Conservation (phyloP, 805 yeast species). For the Zygosaccharomyces gambellarensis region DNA sequence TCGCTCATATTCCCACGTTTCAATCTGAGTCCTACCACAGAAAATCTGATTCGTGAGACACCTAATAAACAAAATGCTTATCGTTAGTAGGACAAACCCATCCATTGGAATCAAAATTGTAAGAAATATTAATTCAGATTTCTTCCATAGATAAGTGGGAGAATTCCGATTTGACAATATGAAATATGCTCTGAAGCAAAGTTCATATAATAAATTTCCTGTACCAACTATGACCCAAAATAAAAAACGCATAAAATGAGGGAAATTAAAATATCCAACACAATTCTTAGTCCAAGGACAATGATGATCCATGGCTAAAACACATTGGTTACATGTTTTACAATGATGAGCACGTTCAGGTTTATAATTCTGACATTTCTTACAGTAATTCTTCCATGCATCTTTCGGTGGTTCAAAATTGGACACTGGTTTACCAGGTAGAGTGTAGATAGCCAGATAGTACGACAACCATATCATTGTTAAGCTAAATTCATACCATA, state of each 20-base stretch:
- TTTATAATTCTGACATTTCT: conserved; percentile 65
- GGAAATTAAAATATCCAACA: conserved; percentile 72
- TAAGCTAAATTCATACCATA: conserved; percentile 44
- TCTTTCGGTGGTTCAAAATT: conserved; percentile 40
- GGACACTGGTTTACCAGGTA: conserved; percentile 66
- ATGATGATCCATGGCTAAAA: conserved; percentile 91
- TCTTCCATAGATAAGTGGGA: conserved; percentile 54
- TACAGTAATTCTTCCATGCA: conserved; percentile 62
- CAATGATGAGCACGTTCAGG: conserved; percentile 89
- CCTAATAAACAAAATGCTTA: conserved; percentile 56
- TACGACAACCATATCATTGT: conserved; percentile 72
- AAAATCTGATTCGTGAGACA: conserved; percentile 51
- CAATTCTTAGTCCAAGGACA: conserved; percentile 92
- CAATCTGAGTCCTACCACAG: conserved; percentile 82
- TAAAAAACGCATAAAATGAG: conserved; percentile 76
- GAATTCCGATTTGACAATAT: conserved; percentile 47
- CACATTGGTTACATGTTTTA: conserved; percentile 64
- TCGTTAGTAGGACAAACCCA: conserved; percentile 55
- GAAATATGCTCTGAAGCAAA: conserved; percentile 37
- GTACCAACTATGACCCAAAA: conserved; percentile 57
- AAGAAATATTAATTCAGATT: conserved; percentile 49
- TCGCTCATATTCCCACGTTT: conserved; percentile 87
- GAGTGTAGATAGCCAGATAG: conserved; percentile 54
- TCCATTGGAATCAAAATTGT: conserved; percentile 52
- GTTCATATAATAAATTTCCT: conserved; percentile 41